phyloP scores from a whole-genome alignment of 2,329 filamentous ascomycete species.

The Achaetomium macrosporum region DNA sequence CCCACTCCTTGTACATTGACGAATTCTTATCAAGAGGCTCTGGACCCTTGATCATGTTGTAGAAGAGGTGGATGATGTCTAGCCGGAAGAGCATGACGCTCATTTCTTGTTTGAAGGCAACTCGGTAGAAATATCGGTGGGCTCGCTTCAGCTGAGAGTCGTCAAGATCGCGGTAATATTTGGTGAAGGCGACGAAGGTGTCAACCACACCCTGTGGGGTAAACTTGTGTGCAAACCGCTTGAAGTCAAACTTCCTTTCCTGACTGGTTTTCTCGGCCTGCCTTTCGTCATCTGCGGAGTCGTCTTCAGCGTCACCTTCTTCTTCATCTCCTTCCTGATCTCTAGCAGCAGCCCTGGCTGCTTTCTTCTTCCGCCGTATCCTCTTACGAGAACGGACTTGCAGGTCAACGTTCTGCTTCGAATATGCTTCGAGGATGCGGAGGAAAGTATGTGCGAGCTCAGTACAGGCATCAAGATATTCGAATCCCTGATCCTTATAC shows the following conservation, averaged over 20 bases:
- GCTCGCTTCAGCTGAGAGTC: conserved; percentile 79
- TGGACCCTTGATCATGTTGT: conserved; percentile 87
- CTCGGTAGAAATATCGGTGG: conserved; percentile 88
- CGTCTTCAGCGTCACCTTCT: conserved; percentile 56
- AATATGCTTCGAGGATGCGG: conserved; percentile 85
- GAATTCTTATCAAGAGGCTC: conserved; percentile 63
- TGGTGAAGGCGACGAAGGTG: conserved; percentile 76
- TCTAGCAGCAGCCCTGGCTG: conserved; percentile 38
- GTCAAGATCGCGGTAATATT: conserved; percentile 74
- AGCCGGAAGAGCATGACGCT: conserved; percentile 82
- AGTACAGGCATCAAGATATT: conserved; percentile 86
- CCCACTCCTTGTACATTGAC: conserved; percentile 78
- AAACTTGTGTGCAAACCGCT: conserved; percentile 73
- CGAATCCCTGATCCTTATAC: conserved; percentile 93
- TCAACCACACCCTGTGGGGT: conserved; percentile 79
- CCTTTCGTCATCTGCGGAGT: conserved; percentile 64
- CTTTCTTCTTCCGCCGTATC: conserved; percentile 67
- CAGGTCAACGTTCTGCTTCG: conserved; percentile 90
- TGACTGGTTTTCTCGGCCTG: conserved; percentile 64
- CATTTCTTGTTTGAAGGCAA: conserved; percentile 93
- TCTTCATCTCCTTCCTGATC: conserved; percentile 39
- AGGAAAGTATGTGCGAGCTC: conserved; percentile 89
- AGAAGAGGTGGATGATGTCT: conserved; percentile 82
- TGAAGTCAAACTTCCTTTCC: conserved; percentile 93
- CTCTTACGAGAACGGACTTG: conserved; percentile 80